Evolutionary conservation across 805 yeast species (phyloP).

Genomic region (Starmera pachycereana): DNA sequence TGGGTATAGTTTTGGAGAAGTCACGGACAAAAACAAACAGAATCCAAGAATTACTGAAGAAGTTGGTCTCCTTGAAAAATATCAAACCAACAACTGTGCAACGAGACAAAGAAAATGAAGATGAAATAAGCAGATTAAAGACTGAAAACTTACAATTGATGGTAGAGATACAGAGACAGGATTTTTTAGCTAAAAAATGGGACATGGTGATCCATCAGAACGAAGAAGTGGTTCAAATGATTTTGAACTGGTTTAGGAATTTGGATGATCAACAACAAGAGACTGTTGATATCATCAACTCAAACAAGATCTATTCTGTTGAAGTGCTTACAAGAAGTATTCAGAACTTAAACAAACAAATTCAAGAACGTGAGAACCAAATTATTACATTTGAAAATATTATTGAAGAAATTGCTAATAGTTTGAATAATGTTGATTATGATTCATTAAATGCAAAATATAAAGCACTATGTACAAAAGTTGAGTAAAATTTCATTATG

Average conservation of each 20-base stretch:
- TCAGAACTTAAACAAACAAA: not conserved
- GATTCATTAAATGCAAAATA: too few species aligned
- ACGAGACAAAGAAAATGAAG: slow-evolving; percentile 3
- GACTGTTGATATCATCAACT: too few species aligned
- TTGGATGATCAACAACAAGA: not conserved
- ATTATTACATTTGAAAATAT: not conserved
- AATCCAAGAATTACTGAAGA: slow-evolving; percentile 10
- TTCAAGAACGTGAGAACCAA: not conserved
- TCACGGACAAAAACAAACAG: slow-evolving; percentile 7
- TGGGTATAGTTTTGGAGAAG: slow-evolving; percentile 5
- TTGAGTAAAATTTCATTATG: too few species aligned
- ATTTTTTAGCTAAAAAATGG: slow-evolving; percentile 18
- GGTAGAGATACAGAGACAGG: slow-evolving; percentile 24
- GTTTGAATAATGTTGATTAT: not conserved
- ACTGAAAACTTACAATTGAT: slow-evolving; percentile 18
- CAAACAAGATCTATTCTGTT: too few species aligned
- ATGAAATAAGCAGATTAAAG: slow-evolving; percentile 12
- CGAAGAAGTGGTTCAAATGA: slow-evolving; percentile 16
- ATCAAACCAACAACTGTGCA: slow-evolving; percentile 9
- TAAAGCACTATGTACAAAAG: too few species aligned
- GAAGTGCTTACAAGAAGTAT: not conserved
- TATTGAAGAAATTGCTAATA: slow-evolving; percentile 4
- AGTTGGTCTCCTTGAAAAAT: slow-evolving; percentile 6
- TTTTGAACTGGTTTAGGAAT: slow-evolving; percentile 3
- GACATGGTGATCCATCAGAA: slow-evolving; percentile 18